phyloP scores from a whole-genome alignment of 164 flowering plant species.

The Paratinospora sagittata region DNA sequence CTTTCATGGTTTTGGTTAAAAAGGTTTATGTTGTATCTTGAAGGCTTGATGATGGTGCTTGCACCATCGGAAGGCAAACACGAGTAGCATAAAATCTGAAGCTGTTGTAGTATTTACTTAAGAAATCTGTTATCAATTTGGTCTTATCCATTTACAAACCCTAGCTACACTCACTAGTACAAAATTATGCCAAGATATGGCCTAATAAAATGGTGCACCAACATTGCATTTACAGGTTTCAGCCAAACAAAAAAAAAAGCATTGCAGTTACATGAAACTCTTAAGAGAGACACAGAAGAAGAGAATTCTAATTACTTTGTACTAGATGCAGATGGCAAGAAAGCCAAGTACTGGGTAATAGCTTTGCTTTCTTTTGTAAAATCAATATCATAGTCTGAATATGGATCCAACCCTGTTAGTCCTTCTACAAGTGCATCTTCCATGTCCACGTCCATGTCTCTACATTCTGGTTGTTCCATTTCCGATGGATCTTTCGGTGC shows the following conservation, averaged over 20 bases:
- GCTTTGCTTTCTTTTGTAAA: constrained; percentile 87
- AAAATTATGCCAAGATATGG: background rate
- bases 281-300: background rate
- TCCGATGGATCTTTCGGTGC: constrained; percentile 27
- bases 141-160: background rate
- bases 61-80: too few species aligned
- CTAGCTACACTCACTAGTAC: background rate
- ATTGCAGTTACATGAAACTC: too few species aligned
- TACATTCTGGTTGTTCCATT: constrained; percentile 23
- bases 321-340: constrained; percentile 45
- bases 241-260: too few species aligned
- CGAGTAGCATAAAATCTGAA: background rate
- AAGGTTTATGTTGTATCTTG: too few species aligned
- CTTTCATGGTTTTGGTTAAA: too few species aligned
- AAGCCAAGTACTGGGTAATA: constrained; percentile 58
- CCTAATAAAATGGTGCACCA: background rate
- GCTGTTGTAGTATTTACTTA: background rate
- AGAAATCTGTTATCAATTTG: background rate
- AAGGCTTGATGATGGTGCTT: too few species aligned
- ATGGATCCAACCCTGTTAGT: constrained; percentile 49
- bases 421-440: constrained; percentile 58
- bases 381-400: constrained; percentile 74
- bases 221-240: background rate
- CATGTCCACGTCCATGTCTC: constrained; percentile 81
- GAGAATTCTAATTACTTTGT: constrained; percentile 1